Evolutionary conservation across 1,139 yeast species (phyloP).

Genomic region (Hansenula lynferdii): DNA sequence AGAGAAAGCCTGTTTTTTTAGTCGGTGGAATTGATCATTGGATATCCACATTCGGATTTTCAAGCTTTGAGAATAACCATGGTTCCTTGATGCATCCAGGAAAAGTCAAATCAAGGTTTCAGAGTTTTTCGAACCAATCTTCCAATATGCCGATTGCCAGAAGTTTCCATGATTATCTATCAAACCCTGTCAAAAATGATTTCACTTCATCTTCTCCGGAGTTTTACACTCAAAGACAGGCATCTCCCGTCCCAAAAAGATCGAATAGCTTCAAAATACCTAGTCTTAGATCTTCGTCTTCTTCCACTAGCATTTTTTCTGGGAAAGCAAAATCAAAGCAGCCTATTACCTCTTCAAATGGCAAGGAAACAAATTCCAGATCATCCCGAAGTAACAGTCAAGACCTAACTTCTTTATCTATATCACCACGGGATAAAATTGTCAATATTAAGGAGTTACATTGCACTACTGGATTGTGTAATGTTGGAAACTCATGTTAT

Average conservation of each 20-base stretch:
- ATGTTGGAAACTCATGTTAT: constrained; percentile 90
- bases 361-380: no score
- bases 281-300: background rate
- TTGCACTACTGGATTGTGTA: constrained; percentile 58
- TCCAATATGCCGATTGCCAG: constrained; percentile 8
- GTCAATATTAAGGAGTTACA: constrained; percentile 17
- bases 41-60: constrained; percentile 29
- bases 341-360: no score
- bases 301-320: background rate
- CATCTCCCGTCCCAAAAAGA: constrained; percentile 7
- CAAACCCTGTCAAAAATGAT: constrained; percentile 15
- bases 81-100: constrained; percentile 13
- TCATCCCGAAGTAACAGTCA: no score
- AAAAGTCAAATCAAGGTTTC: constrained; percentile 5
- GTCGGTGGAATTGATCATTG: constrained; percentile 48
- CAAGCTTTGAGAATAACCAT: constrained; percentile 17
- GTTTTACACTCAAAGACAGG: constrained; percentile 6
- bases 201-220: constrained; percentile 3
- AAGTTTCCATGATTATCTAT: constrained; percentile 14
- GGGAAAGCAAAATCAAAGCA: background rate
- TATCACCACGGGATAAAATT: no score
- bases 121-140: background rate
- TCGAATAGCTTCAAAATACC: constrained; percentile 11
- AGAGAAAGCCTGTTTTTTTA: constrained; percentile 49
- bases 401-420: no score